Base-by-base conservation (phyloP, 257 asterid species). In the Verbascum thapsus region DNA sequence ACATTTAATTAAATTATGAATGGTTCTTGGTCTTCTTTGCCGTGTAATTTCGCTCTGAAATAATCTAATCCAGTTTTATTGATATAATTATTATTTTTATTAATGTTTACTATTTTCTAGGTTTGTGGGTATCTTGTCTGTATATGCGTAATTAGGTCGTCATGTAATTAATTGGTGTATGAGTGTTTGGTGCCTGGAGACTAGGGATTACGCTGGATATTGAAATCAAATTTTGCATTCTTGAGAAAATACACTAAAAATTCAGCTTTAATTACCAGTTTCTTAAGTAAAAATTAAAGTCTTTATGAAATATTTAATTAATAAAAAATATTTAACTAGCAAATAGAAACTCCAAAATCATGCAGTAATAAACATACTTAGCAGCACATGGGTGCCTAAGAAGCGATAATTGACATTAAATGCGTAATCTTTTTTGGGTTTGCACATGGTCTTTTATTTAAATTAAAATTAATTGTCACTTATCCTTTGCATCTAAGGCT, bases 381-480 rank as follows among this genome's bases (percentile, higher is more conserved):
- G 34, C 8, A 16, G 53, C 68, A 69, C 68, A 55, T 76, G 74
- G 38, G 10, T 49, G 16, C 67, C 48, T 52, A 34, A 44, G 15
- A 19, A 26, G n/a, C 32, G 5, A 26, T 26, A 26, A 40, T 52
- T 38, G 39, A 66, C 70, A 73, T 52, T 66, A 23, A 73, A 70
- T 66, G 78, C 75, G 54, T 67, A 37, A 68, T 72, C 67, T 58
- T 63, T 44, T 19, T 63, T 4, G 62, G 61, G 66, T 48, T 63
- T 67, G 3, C 11, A 42, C 9, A 12, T 11, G 38, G 10, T 1
- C 18, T 42, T 38, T 48, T 63, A 49, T 38, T 40, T 69, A n/a
- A n/a, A n/a, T n/a, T n/a, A 61, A 34, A 59, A 66, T 60, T 34
- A 59, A 45, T 8, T 35, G 57, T 26, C 55, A 19, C 59, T 54